These are phyloP conservation scores for Cnidoscolus chayamansa DNA, from an alignment of 441 rosid species.

Conservation along the genomic window DNA sequence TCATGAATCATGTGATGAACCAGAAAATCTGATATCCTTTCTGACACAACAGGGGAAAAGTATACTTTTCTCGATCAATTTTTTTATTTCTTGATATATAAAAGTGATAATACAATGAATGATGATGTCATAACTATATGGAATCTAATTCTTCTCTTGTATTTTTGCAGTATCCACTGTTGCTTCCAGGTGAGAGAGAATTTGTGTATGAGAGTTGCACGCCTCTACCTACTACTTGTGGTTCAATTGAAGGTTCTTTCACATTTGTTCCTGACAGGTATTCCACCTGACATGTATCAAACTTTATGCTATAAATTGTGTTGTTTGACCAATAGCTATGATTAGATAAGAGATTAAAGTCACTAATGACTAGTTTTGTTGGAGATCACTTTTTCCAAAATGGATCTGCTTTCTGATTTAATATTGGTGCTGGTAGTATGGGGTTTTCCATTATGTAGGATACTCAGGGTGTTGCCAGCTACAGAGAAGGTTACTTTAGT, in stretches of 20 bases:
- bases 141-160: conserved; percentile 14
- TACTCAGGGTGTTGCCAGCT: neutral
- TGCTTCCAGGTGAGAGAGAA: conserved; percentile 64
- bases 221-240: conserved; percentile 35
- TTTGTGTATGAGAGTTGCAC: conserved; percentile 75
- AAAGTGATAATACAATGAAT: neutral
- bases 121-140: neutral
- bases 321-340: neutral
- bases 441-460: neutral
- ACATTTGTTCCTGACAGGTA: conserved; percentile 94
- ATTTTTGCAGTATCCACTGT: conserved; percentile 58
- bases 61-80: neutral
- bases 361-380: neutral
- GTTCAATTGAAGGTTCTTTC: conserved; percentile 78
- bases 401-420: neutral
- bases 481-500: neutral
- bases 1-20: too few relatives aligned
- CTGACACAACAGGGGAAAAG: neutral
- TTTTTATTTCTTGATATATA: neutral
- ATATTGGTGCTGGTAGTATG: neutral
- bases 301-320: neutral
- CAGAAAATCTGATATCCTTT: neutral
- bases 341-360: neutral
- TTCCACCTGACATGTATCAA: neutral
- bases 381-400: neutral